Evolutionary conservation across 148 eudicot species (phyloP), one percentile per base, ranked within the genome.

Genomic region (Camellia granthamiana): DNA sequence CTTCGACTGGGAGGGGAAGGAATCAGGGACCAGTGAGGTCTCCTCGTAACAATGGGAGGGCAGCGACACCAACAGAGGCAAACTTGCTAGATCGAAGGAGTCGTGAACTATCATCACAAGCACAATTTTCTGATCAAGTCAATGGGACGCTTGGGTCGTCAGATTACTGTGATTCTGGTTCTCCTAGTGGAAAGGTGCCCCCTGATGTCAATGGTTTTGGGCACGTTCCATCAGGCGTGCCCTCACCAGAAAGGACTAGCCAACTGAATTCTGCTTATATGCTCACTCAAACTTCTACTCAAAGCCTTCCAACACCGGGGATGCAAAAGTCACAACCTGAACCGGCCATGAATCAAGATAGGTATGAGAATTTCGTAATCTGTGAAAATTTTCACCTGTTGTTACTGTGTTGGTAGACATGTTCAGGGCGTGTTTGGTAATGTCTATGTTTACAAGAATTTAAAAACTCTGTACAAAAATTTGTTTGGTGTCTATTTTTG

Each of bases 21-120:
- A 75, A 78, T 74, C 95, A 80, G 54, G 86, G 83, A 23, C 88
- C 84, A 74, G 41, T 81, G 79, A 84, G 87, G 68, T 90, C 92
- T 59, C 93, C 92, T 44, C 90, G 88, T 60, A 82, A 78, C 84
- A 91, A 87, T 81, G 88, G 89, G 58, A 82, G 84, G 77, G 81
- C 72, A 73, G 83, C 86, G 69, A 72, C 77, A 5, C 72, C 82
- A 70, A 56, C 38, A 7, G 93, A 87, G 60, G 78, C 81, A 68
- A 78, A 43, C 83, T 66, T 75, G 69, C 58, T 46, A 0, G 73
- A 81, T 14, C 51, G 69, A 55, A 79, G 47, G 72, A 81, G 69
- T 69, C 47, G 72, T 46, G 88, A 81, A 4, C 73, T 6, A 42
- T 60, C 71, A 42, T 60, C 71, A 15, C 90, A 78, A 63, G 55